phyloP scores from a whole-genome alignment of 1,284 basidiomycete species.

The Wallemia hederae region DNA sequence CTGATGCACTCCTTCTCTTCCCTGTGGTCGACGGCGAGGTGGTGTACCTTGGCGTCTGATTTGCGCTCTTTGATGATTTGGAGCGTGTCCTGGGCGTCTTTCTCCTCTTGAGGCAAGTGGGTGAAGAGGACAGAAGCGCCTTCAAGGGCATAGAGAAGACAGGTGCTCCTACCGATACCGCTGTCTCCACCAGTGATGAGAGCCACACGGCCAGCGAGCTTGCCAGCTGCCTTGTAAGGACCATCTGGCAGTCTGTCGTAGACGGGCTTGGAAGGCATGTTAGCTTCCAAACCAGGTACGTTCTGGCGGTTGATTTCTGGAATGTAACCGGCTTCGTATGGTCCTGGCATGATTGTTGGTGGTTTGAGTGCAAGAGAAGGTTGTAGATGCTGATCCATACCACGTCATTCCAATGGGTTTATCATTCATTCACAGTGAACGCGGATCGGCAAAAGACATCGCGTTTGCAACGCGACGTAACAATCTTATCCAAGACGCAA shows the following conservation, averaged over 20 bases:
- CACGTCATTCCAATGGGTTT: too few relatives aligned
- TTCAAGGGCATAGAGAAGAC: slow-evolving; percentile 24
- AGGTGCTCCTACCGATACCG: slow-evolving; percentile 21
- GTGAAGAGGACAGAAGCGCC: slow-evolving; percentile 27
- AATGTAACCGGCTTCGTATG: background rate
- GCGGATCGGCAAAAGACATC: too few relatives aligned
- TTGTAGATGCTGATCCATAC: too few relatives aligned
- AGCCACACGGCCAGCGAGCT: slow-evolving; percentile 22
- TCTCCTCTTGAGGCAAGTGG: slow-evolving; percentile 23
- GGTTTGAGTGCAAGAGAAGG: too few relatives aligned
- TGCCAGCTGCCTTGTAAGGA: slow-evolving; percentile 14
- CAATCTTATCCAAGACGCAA: too few relatives aligned
- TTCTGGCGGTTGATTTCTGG: background rate
- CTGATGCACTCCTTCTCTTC: slow-evolving; percentile 20
- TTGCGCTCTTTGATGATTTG: slow-evolving; percentile 20
- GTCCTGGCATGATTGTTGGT: background rate
- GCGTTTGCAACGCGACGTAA: too few relatives aligned
- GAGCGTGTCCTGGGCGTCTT: slow-evolving; percentile 20
- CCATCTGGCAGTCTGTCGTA: background rate
- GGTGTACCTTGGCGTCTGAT: slow-evolving; percentile 19
- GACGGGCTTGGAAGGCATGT: background rate
- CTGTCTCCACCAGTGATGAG: slow-evolving; percentile 25
- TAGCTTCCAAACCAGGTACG: background rate
- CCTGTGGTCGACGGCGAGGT: slow-evolving; percentile 20
- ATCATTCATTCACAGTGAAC: too few relatives aligned